Evolutionary conservation across 176 grass and related monocot species (phyloP), one percentile per base, ranked within the genome.

Genomic region (Rhipidocladum racemiflorum): DNA sequence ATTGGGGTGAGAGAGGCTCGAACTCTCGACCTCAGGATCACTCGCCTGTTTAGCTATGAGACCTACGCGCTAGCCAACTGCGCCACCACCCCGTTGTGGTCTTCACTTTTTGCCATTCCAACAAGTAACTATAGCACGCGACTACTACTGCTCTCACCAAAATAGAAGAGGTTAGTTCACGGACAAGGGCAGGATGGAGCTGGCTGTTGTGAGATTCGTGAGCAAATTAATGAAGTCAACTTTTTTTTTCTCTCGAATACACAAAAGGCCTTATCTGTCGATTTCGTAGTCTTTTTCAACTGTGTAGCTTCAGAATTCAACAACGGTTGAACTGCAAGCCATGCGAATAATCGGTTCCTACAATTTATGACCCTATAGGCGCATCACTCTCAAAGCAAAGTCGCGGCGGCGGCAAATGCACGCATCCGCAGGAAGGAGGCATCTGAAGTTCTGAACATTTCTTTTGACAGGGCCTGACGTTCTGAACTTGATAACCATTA

Each of bases 21-120:
- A 94, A 97, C 42, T 97, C 90, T 91, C 92, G 92, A 97, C 88
- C 95, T 91, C 92, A 91, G 90, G 91, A 94, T 94, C 1, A 90
- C 91, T 90, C 91, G 20, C 18, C 11, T 25, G 1, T 48, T 56
- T 11, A 72, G 85, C 83, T 86, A 87, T 82, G 93, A 92, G 79
- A 90, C 82, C 87, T 83, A 86, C 87, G 84, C 89, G 72, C 93
- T 95, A 90, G 75, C 93, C 88, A 95, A 92, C 90, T 92, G 87
- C 87, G 87, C 93, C 85, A 88, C 85, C 87, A 92, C 75, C 87
- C 80, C 82, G 1, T 39, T 39, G 7, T 9, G 1, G 0, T 1
- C 0, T 43, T 2, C 0, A 3, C 0, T 3, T 0, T 11, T 0
- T 11, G 40, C 9, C 2, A 43, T 3, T 43, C 0, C 11, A 11